phyloP scores from a whole-genome alignment of 495 filamentous ascomycete species.

The Talaromyces stipitatus region DNA sequence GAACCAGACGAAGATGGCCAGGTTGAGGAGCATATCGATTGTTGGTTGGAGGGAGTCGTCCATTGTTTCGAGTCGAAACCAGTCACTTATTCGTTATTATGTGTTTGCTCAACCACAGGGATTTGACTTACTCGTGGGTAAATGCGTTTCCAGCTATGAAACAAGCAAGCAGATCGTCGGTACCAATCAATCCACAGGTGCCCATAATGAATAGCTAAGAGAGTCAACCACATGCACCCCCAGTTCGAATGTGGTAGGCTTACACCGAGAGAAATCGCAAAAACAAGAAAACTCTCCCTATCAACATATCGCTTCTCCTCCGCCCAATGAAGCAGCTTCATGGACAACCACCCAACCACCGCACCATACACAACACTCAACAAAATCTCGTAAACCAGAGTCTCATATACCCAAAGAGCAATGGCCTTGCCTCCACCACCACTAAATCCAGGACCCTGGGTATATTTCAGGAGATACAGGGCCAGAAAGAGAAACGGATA shows the following conservation, averaged over 20 bases:
- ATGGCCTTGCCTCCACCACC: conserved; percentile 63
- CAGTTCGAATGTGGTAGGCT: conserved; percentile 16
- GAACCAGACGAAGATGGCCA: conserved; percentile 86
- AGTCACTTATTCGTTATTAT: conserved; percentile 48
- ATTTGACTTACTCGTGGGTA: conserved; percentile 59
- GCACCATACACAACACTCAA: conserved; percentile 73
- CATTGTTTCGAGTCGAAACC: conserved; percentile 82
- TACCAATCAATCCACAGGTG: conserved; percentile 84
- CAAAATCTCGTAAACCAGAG: conserved; percentile 76
- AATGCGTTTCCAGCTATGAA: conserved; percentile 92
- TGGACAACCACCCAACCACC: conserved; percentile 70
- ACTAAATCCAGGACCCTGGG: conserved; percentile 45
- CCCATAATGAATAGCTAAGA: conserved; percentile 67
- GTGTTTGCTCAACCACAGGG: neutral
- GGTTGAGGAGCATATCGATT: conserved; percentile 80
- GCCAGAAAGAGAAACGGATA: conserved; percentile 86
- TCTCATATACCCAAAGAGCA: conserved; percentile 79
- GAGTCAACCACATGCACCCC: conserved; percentile 8
- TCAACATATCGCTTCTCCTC: conserved; percentile 79
- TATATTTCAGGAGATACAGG: conserved; percentile 76
- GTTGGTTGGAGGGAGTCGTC: conserved; percentile 89
- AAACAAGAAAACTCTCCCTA: conserved; percentile 83
- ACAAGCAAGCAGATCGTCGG: conserved; percentile 86
- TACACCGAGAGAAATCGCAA: conserved; percentile 75
- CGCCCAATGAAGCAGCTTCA: conserved; percentile 76